Conservation (phyloP, 305 asterid genomes). For the Fraxinus paxiana region DNA sequence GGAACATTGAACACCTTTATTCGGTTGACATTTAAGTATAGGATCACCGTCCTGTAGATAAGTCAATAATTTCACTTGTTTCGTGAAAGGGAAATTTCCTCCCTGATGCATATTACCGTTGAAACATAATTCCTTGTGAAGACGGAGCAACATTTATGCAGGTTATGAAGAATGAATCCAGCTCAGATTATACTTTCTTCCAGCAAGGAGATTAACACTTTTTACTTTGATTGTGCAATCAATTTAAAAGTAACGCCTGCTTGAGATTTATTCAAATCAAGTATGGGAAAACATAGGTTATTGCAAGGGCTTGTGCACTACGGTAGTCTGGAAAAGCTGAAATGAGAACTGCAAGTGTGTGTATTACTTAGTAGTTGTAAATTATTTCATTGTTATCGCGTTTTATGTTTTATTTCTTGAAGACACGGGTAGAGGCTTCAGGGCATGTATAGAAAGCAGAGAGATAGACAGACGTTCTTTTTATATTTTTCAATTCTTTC, state of each 20-base stretch:
- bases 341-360: constrained; percentile 25
- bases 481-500: not conserved
- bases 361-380: constrained; percentile 16
- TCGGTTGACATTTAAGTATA: not conserved
- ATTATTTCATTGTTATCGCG: constrained; percentile 20
- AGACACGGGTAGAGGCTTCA: constrained; percentile 3
- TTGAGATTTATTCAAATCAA: not conserved
- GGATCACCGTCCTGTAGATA: not conserved
- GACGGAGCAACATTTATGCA: constrained; percentile 29
- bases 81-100: not conserved
- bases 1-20: not conserved
- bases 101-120: not conserved
- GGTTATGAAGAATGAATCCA: constrained; percentile 68
- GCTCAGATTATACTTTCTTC: constrained; percentile 68
- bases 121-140: constrained; percentile 9
- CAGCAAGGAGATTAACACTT: constrained; percentile 56
- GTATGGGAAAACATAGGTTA: not conserved
- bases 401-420: constrained; percentile 13
- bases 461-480: constrained; percentile 15
- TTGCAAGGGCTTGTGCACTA: not conserved
- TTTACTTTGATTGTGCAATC: constrained; percentile 11
- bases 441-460: constrained; percentile 28
- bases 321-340: constrained; percentile 16
- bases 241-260: constrained; percentile 19
- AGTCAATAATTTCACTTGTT: not conserved